Evolutionary conservation across 2,329 filamentous ascomycete species (phyloP), one percentile per base, ranked within the genome.

Genomic region (Alternaria brassicae): DNA sequence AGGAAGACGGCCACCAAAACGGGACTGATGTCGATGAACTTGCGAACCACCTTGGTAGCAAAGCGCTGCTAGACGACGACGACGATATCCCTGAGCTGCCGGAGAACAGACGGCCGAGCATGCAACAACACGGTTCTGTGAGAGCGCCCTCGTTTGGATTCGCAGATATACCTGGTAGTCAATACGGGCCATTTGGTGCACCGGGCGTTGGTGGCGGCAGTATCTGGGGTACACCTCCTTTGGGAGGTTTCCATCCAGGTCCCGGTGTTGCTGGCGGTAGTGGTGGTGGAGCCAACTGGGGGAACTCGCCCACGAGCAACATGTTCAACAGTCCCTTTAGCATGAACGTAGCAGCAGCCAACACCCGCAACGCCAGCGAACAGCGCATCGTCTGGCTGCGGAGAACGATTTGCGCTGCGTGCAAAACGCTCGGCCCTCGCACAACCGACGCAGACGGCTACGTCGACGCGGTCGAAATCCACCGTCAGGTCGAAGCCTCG

Each of bases 11-110:
- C 40, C 73, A 63, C 45, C 71, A 53, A 23, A 23, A 13, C 4
- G 70, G 60, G 3, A 82, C 84, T 25, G 88, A 89, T 56, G 81
- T 92, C 19, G 92, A 94, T 55, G 87, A 91, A 48, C 80, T 91
- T 54, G 90, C 88, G 62, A 86, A 89, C 61, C 93, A 95, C 69
- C 84, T 99, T 25, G 95, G 95, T 12, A 98, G 94, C 77, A 93
- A 92, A 69, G 95, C 93, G 12, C 82, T 99, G 12, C 82, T 98
- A 40, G 88, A 89, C 62, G 88, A 89, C 61, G 74, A 70, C 7
- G 74, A 77, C 37, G 75, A 74, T 71, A 73, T 77, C 13, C 93
- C 96, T 72, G 81, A 88, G 77, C 70, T 91, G 82, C 79, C 90
- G 82, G 73, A 85, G 73, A 85, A 54, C 73, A 4, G 81, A 37